Evolutionary conservation across 148 eudicot genomes (phyloP).

Genomic region (Amaranthus hypochondriacus): DNA sequence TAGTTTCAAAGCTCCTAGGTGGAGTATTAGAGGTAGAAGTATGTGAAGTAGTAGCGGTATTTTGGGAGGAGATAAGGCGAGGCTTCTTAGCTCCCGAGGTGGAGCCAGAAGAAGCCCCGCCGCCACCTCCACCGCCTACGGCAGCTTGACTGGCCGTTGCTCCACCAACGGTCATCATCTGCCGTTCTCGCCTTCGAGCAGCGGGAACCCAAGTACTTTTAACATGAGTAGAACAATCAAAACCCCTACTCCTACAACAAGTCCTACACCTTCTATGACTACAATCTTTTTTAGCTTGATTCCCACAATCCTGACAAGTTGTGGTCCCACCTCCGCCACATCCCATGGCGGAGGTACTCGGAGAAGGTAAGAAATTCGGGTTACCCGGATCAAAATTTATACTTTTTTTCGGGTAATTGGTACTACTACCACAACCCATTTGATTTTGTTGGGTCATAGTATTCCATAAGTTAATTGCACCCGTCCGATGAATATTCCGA

Average conservation of each 20-base stretch:
- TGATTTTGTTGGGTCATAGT: constrained; percentile 25
- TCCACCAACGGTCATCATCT: constrained; percentile 23
- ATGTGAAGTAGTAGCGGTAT: constrained; percentile 58
- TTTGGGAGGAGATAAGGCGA: constrained; percentile 49
- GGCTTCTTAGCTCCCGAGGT: constrained; percentile 78
- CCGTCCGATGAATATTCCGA: constrained; percentile 16
- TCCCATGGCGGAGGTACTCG: constrained; percentile 7
- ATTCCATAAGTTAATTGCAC: constrained; percentile 46
- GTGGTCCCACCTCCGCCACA: constrained; percentile 23
- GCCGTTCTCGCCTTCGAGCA: constrained; percentile 67
- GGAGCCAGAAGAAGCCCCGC: constrained; percentile 61
- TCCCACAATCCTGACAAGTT: constrained; percentile 83
- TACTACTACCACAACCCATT: neutral
- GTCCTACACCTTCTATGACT: constrained; percentile 79
- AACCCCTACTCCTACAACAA: constrained; percentile 88
- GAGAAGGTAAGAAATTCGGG: neutral
- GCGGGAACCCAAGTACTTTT: constrained; percentile 99
- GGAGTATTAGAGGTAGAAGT: constrained; percentile 87
- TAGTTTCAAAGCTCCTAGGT: constrained; percentile 76
- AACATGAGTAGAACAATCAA: constrained; percentile 81
- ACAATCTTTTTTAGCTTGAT: constrained; percentile 95
- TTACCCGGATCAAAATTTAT: constrained; percentile 28
- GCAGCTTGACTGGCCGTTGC: neutral
- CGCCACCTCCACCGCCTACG: constrained; percentile 13
- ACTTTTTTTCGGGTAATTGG: constrained; percentile 25